Percentiles rank a stretch among this genome's conserved stretches.
Conservation (phyloP, 805 yeast genomes). For the Lachancea meyersii region DNA sequence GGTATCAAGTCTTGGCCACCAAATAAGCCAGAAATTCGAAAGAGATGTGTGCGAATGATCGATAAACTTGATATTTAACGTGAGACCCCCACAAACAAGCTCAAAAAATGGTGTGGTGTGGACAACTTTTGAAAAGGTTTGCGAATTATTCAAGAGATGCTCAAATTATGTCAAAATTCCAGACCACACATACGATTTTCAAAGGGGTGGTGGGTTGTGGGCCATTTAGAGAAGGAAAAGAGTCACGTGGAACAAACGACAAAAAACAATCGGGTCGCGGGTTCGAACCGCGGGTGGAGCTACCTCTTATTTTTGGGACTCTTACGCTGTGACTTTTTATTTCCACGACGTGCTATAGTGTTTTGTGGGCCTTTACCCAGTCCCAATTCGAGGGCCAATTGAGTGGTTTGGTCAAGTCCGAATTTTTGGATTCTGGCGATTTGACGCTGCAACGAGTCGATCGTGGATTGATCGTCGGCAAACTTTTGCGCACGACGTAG, state of each 20-base stretch:
- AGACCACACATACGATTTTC: neutral
- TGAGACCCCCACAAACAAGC: neutral
- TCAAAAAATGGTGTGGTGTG: neutral
- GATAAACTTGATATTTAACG: too few relatives aligned
- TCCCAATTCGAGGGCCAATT: slow-evolving; percentile 64
- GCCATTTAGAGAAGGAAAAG: neutral
- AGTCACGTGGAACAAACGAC: neutral
- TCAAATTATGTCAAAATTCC: neutral
- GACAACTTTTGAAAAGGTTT: neutral
- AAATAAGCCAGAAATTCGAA: too few relatives aligned
- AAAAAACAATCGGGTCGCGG: neutral
- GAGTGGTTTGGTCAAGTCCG: slow-evolving; percentile 66
- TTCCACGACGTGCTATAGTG: slow-evolving; percentile 4
- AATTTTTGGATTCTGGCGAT: slow-evolving; percentile 58
- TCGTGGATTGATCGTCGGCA: slow-evolving; percentile 57
- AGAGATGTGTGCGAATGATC: too few relatives aligned
- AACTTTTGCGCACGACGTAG: slow-evolving; percentile 72
- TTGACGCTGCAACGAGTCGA: slow-evolving; percentile 54
- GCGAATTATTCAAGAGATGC: neutral
- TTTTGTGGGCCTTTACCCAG: slow-evolving; percentile 32
- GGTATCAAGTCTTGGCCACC: neutral
- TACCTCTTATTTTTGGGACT: neutral
- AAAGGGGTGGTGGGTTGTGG: neutral
- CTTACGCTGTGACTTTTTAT: slow-evolving; percentile 2
- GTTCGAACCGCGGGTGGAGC: neutral